Evolutionary conservation across 164 flowering plant species (phyloP).

Genomic region (Sedum album): DNA sequence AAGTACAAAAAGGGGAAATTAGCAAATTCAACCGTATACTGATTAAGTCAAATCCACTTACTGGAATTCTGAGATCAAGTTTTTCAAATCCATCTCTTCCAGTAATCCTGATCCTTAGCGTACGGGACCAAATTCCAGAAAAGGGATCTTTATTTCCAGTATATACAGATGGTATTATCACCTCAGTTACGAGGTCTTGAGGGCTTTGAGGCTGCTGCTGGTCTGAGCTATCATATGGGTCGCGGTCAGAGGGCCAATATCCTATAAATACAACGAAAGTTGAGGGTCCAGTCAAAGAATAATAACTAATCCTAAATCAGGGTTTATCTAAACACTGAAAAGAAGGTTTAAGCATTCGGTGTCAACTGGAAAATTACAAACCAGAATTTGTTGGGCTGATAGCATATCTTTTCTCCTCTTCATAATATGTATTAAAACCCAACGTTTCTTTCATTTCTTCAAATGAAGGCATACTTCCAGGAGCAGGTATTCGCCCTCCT

Average conservation of each 20-base stretch:
- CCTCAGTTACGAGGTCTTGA: slow-evolving; percentile 56
- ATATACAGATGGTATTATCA: slow-evolving; percentile 62
- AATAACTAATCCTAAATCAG: not conserved
- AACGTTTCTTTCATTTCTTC: slow-evolving; percentile 79
- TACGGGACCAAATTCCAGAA: slow-evolving; percentile 70
- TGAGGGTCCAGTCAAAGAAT: not conserved
- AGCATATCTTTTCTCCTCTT: slow-evolving; percentile 76
- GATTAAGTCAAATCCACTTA: slow-evolving; percentile 29
- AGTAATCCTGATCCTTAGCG: slow-evolving; percentile 72
- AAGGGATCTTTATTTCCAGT: slow-evolving; percentile 41
- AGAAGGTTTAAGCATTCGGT: not conserved
- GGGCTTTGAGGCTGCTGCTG: slow-evolving; percentile 31
- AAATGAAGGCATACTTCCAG: slow-evolving; percentile 89
- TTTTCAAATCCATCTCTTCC: slow-evolving; percentile 90
- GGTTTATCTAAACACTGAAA: not conserved
- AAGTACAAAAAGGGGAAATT: not conserved
- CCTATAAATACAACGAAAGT: slow-evolving; percentile 14
- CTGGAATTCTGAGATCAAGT: slow-evolving; percentile 86
- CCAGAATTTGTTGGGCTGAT: slow-evolving; percentile 35
- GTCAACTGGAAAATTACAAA: slow-evolving; percentile 17
- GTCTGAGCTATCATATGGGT: slow-evolving; percentile 19
- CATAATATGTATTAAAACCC: slow-evolving; percentile 77
- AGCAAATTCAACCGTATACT: not conserved
- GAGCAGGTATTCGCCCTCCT: slow-evolving; percentile 84
- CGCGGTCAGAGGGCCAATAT: slow-evolving; percentile 34